Evolutionary conservation across 129 eudicot species (phyloP).

Genomic region (Scalesia atractyloides): DNA sequence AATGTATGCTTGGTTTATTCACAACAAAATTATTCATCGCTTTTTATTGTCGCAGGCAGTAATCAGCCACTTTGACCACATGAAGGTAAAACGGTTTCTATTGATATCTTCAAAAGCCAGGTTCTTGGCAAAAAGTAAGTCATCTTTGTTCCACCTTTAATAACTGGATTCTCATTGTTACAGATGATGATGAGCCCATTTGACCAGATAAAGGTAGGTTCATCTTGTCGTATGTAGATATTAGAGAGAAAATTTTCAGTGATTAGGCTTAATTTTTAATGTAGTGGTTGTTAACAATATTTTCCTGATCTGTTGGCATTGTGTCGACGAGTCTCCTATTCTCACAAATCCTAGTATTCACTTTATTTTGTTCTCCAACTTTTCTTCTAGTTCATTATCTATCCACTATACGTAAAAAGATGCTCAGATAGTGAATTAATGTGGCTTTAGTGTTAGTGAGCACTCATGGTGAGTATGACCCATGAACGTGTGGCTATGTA

Average conservation of each 20-base stretch:
- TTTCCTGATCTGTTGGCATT: not conserved
- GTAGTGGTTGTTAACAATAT: not conserved
- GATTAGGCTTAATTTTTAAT: not conserved
- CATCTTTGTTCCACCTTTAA: not conserved
- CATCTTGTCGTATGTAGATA: not conserved
- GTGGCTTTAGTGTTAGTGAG: not conserved
- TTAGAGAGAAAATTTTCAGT: not conserved
- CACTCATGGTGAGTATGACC: not conserved
- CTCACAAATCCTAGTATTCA: not conserved
- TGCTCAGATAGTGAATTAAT: not conserved
- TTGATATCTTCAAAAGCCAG: conserved; percentile 2
- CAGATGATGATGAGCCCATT: conserved; percentile 74
- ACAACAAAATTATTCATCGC: conserved; percentile 3
- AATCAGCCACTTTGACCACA: conserved; percentile 39
- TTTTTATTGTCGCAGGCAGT: conserved; percentile 28
- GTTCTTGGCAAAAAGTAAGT: not conserved
- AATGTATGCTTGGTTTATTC: conserved; percentile 1
- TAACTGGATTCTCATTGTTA: conserved; percentile 7
- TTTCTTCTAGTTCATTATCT: not conserved
- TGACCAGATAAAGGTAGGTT: conserved; percentile 67
- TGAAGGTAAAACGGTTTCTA: conserved; percentile 33
- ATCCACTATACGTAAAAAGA: not conserved
- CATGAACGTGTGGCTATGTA: not conserved
- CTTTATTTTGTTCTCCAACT: not conserved
- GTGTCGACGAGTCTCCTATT: not conserved